A percentile compares a stretch with the other conserved stretches of the same genome.
phyloP scores from a whole-genome alignment of 176 grass and related monocot genomes.

The Aegilops bicornis region DNA sequence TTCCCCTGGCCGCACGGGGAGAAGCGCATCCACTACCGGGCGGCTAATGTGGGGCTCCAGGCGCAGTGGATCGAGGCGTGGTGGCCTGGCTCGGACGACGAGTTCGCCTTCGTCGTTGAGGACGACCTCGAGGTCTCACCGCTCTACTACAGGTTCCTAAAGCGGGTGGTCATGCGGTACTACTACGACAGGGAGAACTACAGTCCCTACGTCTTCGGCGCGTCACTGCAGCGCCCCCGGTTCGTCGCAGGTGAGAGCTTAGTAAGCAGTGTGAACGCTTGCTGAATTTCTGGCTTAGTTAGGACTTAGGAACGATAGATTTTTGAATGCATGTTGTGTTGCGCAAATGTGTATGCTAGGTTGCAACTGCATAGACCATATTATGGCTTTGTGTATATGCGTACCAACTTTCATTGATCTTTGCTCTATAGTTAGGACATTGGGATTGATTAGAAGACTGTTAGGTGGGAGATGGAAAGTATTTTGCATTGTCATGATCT shows the following conservation, averaged over 20 bases:
- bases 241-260: constrained; percentile 79
- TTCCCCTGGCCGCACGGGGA: constrained; percentile 75
- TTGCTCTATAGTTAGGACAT: constrained; percentile 1
- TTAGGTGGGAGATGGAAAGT: neutral
- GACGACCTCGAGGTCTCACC: constrained; percentile 93
- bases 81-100: constrained; percentile 90
- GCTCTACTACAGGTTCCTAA: constrained; percentile 77
- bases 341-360: constrained; percentile 2
- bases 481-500: neutral
- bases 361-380: neutral
- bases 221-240: constrained; percentile 83
- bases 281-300: neutral
- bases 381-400: neutral
- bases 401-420: neutral
- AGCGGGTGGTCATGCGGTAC: constrained; percentile 64
- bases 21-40: constrained; percentile 70
- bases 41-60: constrained; percentile 75
- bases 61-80: constrained; percentile 96
- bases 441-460: constrained; percentile 18
- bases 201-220: constrained; percentile 73
- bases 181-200: constrained; percentile 84
- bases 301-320: neutral
- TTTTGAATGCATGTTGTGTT: neutral
- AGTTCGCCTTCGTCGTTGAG: constrained; percentile 94
- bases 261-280: neutral